Percentiles rank a stretch among this genome's conserved stretches.
Evolutionary conservation across 306 rosid species (phyloP).

Genomic region (Luffa aegyptiaca): DNA sequence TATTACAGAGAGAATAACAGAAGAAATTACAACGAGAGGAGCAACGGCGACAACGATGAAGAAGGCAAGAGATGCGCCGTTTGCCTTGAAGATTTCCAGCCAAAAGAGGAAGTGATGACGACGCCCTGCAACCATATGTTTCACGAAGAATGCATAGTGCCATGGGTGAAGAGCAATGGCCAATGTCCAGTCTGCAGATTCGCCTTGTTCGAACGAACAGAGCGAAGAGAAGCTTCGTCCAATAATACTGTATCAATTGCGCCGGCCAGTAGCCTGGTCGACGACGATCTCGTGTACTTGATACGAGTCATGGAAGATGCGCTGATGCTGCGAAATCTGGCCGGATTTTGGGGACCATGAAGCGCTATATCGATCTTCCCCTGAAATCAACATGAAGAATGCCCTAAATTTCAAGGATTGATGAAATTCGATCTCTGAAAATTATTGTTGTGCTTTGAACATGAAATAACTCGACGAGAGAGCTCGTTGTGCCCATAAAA

Average conservation of each 20-base stretch:
- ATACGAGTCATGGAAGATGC: constrained; percentile 48
- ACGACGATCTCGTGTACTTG: constrained; percentile 31
- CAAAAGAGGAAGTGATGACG: constrained; percentile 46
- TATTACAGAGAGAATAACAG: constrained; percentile 34
- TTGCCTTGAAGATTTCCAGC: constrained; percentile 76
- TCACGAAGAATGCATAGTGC: constrained; percentile 74
- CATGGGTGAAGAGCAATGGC: constrained; percentile 57
- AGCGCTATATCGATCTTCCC: neutral
- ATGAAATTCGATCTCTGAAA: neutral
- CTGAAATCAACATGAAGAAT: neutral
- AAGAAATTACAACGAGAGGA: constrained; percentile 6
- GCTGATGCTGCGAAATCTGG: constrained; percentile 12
- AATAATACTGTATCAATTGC: neutral
- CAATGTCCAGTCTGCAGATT: constrained; percentile 76
- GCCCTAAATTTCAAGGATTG: neutral
- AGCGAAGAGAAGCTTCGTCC: constrained; percentile 9
- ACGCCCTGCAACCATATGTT: constrained; percentile 88
- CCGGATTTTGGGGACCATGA: constrained; percentile 7
- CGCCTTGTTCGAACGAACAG: constrained; percentile 25
- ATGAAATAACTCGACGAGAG: neutral
- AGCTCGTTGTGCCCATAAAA: neutral
- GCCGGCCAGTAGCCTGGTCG: constrained; percentile 6
- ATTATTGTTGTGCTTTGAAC: neutral
- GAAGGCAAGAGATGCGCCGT: constrained; percentile 48
- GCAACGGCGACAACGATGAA: constrained; percentile 23